Evolutionary conservation across 139 green algal species (phyloP), one percentile per base, ranked within the genome.

Genomic region (Picochlorum sp.): DNA sequence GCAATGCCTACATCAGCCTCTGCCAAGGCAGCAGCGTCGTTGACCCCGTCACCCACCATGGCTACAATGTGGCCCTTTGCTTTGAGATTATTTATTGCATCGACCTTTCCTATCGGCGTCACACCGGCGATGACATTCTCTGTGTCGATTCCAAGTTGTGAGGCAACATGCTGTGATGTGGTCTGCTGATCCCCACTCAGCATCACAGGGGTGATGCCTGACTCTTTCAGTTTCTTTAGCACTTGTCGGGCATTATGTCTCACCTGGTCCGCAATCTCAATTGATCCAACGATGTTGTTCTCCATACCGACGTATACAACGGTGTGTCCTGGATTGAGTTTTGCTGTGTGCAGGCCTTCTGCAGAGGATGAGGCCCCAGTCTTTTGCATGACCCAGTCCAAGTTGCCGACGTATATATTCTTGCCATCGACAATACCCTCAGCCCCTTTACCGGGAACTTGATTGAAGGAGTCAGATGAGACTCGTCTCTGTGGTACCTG

Each of bases 11-110:
- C 89, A 62, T 96, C 66, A 2, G 89, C 86, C 58, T 76, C 61
- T 9, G 89, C 89, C 31, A 96, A 82, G 6, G 89, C 88, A 2
- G 81, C 84, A 5, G 89, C 86, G 70, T 96, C 89, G 59, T 96
- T 96, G 49, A 96, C 77, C 31, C 89, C 89, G 54, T 96, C 89
- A 2, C 89, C 89, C 18, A 96, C 85, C 89, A 96, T 94, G 16
- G 83, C 86, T 45, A 96, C 89, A 14, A 26, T 49, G 49, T 34
- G 28, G 1, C 79, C 87, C n/a, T 60, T 4, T 1, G 60, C 57
- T 64, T 78, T 74, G 55, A 94, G 76, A 49, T 55, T 20, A 60
- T 79, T 64, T 64, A 94, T 78, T 30, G 86, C 51, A 20, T 59
- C 74, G 18, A 81, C 82, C 64, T 95, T 95, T 45, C 75, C 81